Base-by-base conservation (phyloP, 2,329 filamentous ascomycete species). In the Pseudocercospora cruenta region DNA sequence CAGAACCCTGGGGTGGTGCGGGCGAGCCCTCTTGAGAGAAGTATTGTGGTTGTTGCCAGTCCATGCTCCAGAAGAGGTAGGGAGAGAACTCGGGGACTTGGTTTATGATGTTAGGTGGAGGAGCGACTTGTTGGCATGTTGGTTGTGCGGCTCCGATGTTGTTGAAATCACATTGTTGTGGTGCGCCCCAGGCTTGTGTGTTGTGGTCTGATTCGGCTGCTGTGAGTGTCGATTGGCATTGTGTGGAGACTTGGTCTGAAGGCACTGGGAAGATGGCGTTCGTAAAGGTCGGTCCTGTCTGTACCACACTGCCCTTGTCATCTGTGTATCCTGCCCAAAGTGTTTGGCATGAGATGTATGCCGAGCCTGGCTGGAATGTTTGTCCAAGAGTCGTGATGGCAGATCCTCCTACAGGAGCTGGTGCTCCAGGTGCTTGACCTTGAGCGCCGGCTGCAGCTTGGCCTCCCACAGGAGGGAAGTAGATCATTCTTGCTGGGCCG, bases 401-500 rank as follows among this genome's bases (percentile, higher is more conserved):
- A 7, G 66, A 36, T 10, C 60, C 58, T 9, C 49, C 66, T 33
- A 45, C 60, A 26, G 60, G 60, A 10, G 49, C 45, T 21, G 60
- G 51, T 39, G 60, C 43, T 16, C 36, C 58, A 3, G 62, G 62
- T 47, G 61, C 31, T 36, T 57, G 53, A 14, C 54, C 54, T 31
- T 62, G 26, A n/a, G 24, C 31, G 21, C 31, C 60, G 6, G 28
- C 47, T 43, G 39, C 45, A 33, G 31, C 33, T n/a, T 59, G 45
- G 19, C 36, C 60, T 14, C 54, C 64, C 12, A n/a, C 21, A 10
- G 66, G 62, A 10, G 73, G 73, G 54, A 72, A 74, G 63, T 73
- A 74, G 22, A 72, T 62, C 10, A 74, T 66, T 16, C 67, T 58
- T 3, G 73, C 66, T 9, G 71, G 73, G 8, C 73, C 73, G 16